A percentile compares a stretch with the other conserved stretches of the same genome.
These are phyloP conservation scores for Trichoderma parareesei DNA, from an alignment of 495 filamentous ascomycete genomes.

Conservation along the genomic window DNA sequence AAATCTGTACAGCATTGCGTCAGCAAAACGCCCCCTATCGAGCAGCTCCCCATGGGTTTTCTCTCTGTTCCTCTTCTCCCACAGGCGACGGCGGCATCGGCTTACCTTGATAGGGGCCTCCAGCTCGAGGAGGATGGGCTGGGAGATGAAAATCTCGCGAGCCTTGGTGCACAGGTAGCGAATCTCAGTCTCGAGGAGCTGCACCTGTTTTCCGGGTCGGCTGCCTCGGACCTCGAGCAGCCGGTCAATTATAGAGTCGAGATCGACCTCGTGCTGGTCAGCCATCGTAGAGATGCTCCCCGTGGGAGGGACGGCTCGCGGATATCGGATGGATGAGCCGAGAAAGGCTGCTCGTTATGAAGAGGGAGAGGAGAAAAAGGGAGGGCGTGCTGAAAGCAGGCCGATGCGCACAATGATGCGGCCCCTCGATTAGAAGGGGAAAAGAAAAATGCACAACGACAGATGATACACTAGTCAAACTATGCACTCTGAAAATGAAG, in stretches of 20 bases:
- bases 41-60: not conserved
- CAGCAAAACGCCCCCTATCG: slow-evolving; percentile 11
- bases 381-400: slow-evolving; percentile 22
- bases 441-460: slow-evolving; percentile 23
- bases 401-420: slow-evolving; percentile 17
- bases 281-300: slow-evolving; percentile 61
- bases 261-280: slow-evolving; percentile 92
- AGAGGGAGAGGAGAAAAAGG: slow-evolving; percentile 13
- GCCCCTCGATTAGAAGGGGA: slow-evolving; percentile 15
- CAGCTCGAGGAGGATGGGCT: slow-evolving; percentile 94
- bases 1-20: slow-evolving; percentile 57
- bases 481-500: slow-evolving; percentile 7
- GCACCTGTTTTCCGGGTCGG: slow-evolving; percentile 96
- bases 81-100: slow-evolving; percentile 8
- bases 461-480: slow-evolving; percentile 25
- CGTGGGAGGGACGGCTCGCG: slow-evolving; percentile 34
- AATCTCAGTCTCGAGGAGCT: slow-evolving; percentile 93
- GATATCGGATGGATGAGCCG: slow-evolving; percentile 15
- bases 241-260: slow-evolving; percentile 98
- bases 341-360: slow-evolving; percentile 5
- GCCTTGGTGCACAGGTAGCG: slow-evolving; percentile 98
- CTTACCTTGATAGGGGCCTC: slow-evolving; percentile 98
- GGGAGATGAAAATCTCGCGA: slow-evolving; percentile 98
- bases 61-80: not conserved
- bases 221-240: slow-evolving; percentile 96